These are phyloP conservation scores for Kodamaea leandrae DNA, from an alignment of 805 yeast genomes.

Conservation along the genomic window DNA sequence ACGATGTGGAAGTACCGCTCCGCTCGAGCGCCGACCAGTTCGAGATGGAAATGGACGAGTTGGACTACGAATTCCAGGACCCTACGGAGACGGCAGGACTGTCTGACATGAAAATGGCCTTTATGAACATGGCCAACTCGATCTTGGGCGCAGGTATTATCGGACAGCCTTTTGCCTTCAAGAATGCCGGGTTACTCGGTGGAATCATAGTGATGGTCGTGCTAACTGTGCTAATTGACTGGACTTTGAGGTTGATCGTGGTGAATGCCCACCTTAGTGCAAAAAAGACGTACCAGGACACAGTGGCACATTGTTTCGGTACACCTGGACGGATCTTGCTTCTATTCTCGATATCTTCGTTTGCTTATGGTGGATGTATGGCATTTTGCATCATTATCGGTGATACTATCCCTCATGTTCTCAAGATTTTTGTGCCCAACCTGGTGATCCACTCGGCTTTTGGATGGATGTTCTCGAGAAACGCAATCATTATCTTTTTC, in stretches of 20 bases:
- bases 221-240: slow-evolving; percentile 74
- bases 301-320: slow-evolving; percentile 80
- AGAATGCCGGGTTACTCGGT: slow-evolving; percentile 74
- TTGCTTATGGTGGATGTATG: slow-evolving; percentile 92
- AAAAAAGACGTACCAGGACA: slow-evolving; percentile 77
- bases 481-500: slow-evolving; percentile 66
- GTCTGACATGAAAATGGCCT: slow-evolving; percentile 71
- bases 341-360: slow-evolving; percentile 74
- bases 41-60: slow-evolving; percentile 8
- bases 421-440: slow-evolving; percentile 59
- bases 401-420: slow-evolving; percentile 89
- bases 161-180: slow-evolving; percentile 88
- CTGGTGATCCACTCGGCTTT: slow-evolving; percentile 35
- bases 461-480: slow-evolving; percentile 59
- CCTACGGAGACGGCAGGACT: slow-evolving; percentile 20
- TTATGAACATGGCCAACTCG: slow-evolving; percentile 95
- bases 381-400: slow-evolving; percentile 95
- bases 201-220: slow-evolving; percentile 61
- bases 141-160: slow-evolving; percentile 95
- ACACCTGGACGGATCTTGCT: slow-evolving; percentile 63
- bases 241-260: slow-evolving; percentile 81
- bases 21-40: slow-evolving; percentile 7
- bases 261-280: slow-evolving; percentile 78
- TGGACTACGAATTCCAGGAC: slow-evolving; percentile 6
- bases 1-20: neutral